Conservation (phyloP, 306 rosid species). For the Trifolium dubium region DNA sequence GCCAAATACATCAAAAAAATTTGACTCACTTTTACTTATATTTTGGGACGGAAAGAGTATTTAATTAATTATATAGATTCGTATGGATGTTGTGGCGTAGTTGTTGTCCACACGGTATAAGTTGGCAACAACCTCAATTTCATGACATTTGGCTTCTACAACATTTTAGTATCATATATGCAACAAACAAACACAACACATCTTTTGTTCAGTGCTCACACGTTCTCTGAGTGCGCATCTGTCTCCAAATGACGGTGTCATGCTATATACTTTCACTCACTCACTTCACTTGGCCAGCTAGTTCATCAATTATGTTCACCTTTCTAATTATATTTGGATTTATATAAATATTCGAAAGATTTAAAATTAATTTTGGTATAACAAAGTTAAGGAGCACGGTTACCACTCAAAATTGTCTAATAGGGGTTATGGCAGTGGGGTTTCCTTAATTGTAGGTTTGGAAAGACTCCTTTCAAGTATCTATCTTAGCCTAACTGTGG, state of each 20-base stretch:
- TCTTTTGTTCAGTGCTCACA: constrained; percentile 21
- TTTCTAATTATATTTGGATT: background rate
- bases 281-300: background rate
- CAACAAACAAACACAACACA: constrained; percentile 6
- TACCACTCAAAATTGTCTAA: no score
- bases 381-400: no score
- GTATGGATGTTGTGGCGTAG: background rate
- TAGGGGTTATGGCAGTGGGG: no score
- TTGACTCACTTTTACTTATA: no score
- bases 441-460: no score
- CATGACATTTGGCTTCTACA: constrained; percentile 23
- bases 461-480: no score
- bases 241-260: constrained; percentile 30
- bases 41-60: no score
- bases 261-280: background rate
- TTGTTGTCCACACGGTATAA: constrained; percentile 22
- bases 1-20: no score
- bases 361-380: no score
- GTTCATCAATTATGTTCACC: background rate
- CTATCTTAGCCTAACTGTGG: no score
- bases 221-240: background rate
- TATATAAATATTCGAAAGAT: no score
- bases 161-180: background rate
- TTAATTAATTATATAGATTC: background rate
- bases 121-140: constrained; percentile 18